Conservation (phyloP, 768 basidiomycete species). For the Auriscalpium vulgare region DNA sequence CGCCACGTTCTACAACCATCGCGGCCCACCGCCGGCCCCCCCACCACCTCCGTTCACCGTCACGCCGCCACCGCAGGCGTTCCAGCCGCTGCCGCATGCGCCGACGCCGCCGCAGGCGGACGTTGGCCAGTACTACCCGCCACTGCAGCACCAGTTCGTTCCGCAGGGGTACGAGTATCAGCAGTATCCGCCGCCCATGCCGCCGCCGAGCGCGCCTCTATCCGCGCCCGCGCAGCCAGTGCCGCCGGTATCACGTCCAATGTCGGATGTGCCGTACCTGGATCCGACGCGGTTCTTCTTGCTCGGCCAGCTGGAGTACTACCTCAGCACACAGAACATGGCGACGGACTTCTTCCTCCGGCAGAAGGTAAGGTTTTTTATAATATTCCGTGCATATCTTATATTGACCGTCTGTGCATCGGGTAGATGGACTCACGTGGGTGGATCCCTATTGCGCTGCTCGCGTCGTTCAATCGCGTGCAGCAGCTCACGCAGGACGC, state of each 20-base stretch:
- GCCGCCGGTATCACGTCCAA: constrained; percentile 37
- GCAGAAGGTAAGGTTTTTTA: constrained; percentile 47
- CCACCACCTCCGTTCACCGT: constrained; percentile 7
- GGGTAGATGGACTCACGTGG: constrained; percentile 82
- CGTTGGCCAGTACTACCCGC: constrained; percentile 16
- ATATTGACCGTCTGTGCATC: not conserved
- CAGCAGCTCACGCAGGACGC: constrained; percentile 51
- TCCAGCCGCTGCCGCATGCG: constrained; percentile 17
- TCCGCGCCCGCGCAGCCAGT: constrained; percentile 14
- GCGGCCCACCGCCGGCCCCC: not conserved
- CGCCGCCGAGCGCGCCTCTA: constrained; percentile 19
- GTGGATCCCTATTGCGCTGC: constrained; percentile 74
- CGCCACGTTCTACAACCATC: constrained; percentile 1
- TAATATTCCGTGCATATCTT: not conserved
- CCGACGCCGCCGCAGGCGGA: constrained; percentile 5
- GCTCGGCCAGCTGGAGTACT: constrained; percentile 85
- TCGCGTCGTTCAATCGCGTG: constrained; percentile 87
- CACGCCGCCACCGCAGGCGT: constrained; percentile 10
- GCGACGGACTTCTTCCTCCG: constrained; percentile 81
- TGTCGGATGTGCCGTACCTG: constrained; percentile 41
- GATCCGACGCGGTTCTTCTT: constrained; percentile 64
- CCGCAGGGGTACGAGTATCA: constrained; percentile 22
- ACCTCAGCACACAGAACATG: constrained; percentile 85
- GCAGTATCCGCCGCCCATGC: constrained; percentile 17
- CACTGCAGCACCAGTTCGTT: constrained; percentile 5